Evolutionary conservation across 805 yeast species (phyloP), one percentile per base, ranked within the genome.

Genomic region (Yamadazyma endophytica): DNA sequence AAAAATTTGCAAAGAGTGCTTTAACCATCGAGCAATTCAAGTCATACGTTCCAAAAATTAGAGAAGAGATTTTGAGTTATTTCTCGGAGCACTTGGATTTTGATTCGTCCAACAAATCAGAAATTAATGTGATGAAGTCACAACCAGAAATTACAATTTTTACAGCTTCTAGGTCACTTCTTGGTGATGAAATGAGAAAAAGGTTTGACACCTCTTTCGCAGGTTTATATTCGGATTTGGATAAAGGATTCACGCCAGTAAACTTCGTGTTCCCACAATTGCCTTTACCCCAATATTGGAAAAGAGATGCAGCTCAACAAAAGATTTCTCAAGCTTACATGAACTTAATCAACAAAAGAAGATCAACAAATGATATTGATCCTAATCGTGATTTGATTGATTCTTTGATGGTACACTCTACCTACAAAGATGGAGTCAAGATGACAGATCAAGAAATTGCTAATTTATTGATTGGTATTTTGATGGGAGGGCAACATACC

Each of bases 401-500:
- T 56, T 73, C 92, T 12, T 73, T 88, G 55, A 77, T 92, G 85
- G 75, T 77, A 47, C 71, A 68, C 47, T 82, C 89, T 24, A 78
- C 85, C 37, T 92, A 92, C 67, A 89, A 86, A 58, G 97, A 92
- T 55, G 98, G 98, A 48, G 79, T 80, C 29, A 72, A 73, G 52
- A 89, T 92, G 97, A 82, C 96, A 17, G 98, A 92, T 58, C 80
- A 81, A 57, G 95, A 92, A 64, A 87, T 92, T 52, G 92, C 97
- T 29, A 84, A 89, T 61, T 70, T 92, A 58, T 68, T 88, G 58
- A 43, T 92, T 60, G 98, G 97, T 59, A 82, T 92, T 33, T 71
- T 92, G 40, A 92, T 92, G 98, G 98, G 98, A 50, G 98, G 98
- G 42, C 98, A 92, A 68, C 98, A 92, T 61, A 92, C 98, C 17